These are phyloP conservation scores for Colletotrichum spinosum DNA, from an alignment of 2,329 filamentous ascomycete species.

Conservation along the genomic window DNA sequence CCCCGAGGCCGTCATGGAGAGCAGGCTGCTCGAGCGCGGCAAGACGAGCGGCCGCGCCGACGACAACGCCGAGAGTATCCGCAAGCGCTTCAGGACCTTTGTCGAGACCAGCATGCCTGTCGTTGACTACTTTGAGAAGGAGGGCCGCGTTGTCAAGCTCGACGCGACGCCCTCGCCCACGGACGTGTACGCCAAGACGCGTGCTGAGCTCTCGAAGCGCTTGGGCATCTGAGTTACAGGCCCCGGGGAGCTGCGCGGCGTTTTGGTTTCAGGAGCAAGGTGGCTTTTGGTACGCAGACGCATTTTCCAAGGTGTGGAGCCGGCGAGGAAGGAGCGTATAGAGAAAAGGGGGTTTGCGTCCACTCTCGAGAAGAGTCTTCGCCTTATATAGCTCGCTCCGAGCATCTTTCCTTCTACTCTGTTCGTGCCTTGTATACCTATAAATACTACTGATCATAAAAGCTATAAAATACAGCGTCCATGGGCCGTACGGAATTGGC, in stretches of 20 bases:
- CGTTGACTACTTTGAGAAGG: constrained; percentile 82
- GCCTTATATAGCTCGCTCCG: not conserved
- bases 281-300: too few relatives aligned
- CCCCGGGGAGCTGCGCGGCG: too few relatives aligned
- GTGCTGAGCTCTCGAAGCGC: constrained; percentile 60
- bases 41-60: constrained; percentile 93
- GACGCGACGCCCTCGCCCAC: constrained; percentile 77
- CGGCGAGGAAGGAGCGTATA: too few relatives aligned
- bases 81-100: constrained; percentile 95
- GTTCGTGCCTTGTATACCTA: not conserved
- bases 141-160: constrained; percentile 84
- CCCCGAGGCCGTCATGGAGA: constrained; percentile 88
- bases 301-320: not conserved
- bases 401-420: not conserved
- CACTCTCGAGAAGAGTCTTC: not conserved
- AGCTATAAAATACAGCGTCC: not conserved
- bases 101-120: constrained; percentile 98
- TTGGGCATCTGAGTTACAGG: constrained; percentile 50
- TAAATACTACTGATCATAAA: not conserved
- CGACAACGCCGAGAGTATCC: constrained; percentile 95
- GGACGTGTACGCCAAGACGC: constrained; percentile 66
- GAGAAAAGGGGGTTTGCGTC: too few relatives aligned
- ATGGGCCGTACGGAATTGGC: too few relatives aligned
- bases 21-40: constrained; percentile 85
- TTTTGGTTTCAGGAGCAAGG: too few relatives aligned